Evolutionary conservation across 805 yeast species (phyloP).

Genomic region (Lipomyces kockii): DNA sequence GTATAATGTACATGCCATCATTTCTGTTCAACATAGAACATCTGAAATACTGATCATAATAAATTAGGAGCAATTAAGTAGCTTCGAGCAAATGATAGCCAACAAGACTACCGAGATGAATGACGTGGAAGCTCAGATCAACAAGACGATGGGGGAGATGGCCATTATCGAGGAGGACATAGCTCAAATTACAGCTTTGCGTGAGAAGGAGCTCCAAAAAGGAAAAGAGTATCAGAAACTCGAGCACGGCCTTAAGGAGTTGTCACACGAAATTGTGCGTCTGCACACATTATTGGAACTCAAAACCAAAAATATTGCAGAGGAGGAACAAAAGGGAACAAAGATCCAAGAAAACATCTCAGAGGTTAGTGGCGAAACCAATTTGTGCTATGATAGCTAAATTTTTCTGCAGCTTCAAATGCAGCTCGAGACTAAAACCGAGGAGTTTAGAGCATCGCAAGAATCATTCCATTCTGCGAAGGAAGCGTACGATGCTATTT

Average conservation of each 20-base stretch:
- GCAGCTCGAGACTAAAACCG: slow-evolving; percentile 44
- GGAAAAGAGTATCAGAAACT: slow-evolving; percentile 65
- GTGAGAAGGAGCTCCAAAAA: slow-evolving; percentile 62
- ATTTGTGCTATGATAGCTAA: slow-evolving; percentile 12
- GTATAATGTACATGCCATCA: slow-evolving; percentile 41
- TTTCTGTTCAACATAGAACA: not conserved
- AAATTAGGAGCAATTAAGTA: slow-evolving; percentile 19
- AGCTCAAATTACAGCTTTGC: slow-evolving; percentile 54
- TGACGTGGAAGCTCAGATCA: slow-evolving; percentile 12
- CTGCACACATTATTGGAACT: slow-evolving; percentile 66
- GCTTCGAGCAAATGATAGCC: slow-evolving; percentile 20
- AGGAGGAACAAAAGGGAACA: slow-evolving; percentile 52
- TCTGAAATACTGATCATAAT: not conserved
- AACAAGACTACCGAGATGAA: slow-evolving; percentile 19
- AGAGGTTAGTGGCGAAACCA: slow-evolving; percentile 43
- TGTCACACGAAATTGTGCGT: slow-evolving; percentile 70
- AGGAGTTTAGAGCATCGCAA: slow-evolving; percentile 51
- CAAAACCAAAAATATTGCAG: slow-evolving; percentile 59
- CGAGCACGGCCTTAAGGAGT: slow-evolving; percentile 59
- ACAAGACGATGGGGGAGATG: slow-evolving; percentile 52
- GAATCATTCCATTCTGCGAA: slow-evolving; percentile 53
- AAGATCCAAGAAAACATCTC: slow-evolving; percentile 46
- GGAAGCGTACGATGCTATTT: slow-evolving; percentile 51
- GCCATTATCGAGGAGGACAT: slow-evolving; percentile 64
- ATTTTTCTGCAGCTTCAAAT: slow-evolving; percentile 4